Evolutionary conservation across 352 stramenopile genomes (phyloP).

Genomic region (Stephanocyclus meneghinianus): DNA sequence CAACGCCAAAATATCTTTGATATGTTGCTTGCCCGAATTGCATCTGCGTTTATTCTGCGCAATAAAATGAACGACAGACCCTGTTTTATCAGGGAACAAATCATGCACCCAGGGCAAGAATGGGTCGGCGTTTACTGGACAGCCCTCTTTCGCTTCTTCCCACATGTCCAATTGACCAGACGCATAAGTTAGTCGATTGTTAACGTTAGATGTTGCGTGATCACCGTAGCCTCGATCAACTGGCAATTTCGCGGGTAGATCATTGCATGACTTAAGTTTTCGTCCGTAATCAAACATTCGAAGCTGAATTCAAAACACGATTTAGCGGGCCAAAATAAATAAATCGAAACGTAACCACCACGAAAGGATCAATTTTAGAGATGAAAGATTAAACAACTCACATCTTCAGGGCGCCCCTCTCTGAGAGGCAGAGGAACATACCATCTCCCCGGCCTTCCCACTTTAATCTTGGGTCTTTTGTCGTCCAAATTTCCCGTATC

Average conservation of each 20-base stretch:
- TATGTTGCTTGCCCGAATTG: slow-evolving; percentile 64
- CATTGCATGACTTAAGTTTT: slow-evolving; percentile 56
- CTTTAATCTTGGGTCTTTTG: slow-evolving; percentile 41
- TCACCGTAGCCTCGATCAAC: slow-evolving; percentile 52
- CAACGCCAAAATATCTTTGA: slow-evolving; percentile 53
- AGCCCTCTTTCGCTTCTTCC: slow-evolving; percentile 61
- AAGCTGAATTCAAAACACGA: slow-evolving; percentile 27
- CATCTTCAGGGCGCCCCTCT: slow-evolving; percentile 47
- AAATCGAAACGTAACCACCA: neutral
- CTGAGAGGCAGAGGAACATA: slow-evolving; percentile 62
- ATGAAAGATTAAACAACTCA: slow-evolving; percentile 25
- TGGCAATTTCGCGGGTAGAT: slow-evolving; percentile 60
- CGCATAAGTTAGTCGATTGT: slow-evolving; percentile 43
- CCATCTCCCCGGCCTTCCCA: slow-evolving; percentile 47
- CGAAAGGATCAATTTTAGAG: neutral
- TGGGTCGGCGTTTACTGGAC: slow-evolving; percentile 69
- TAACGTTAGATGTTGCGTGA: slow-evolving; percentile 55
- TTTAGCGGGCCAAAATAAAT: neutral
- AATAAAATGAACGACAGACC: slow-evolving; percentile 63
- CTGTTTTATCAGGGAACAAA: slow-evolving; percentile 55
- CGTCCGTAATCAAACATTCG: slow-evolving; percentile 56
- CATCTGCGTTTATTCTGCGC: slow-evolving; percentile 78
- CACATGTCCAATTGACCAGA: slow-evolving; percentile 34
- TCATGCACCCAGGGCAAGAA: slow-evolving; percentile 81
- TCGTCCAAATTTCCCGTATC: slow-evolving; percentile 54